Percentiles rank a stretch among this genome's conserved stretches.
phyloP scores from a whole-genome alignment of 495 filamentous ascomycete species.

The Elaphomyces granulatus region DNA sequence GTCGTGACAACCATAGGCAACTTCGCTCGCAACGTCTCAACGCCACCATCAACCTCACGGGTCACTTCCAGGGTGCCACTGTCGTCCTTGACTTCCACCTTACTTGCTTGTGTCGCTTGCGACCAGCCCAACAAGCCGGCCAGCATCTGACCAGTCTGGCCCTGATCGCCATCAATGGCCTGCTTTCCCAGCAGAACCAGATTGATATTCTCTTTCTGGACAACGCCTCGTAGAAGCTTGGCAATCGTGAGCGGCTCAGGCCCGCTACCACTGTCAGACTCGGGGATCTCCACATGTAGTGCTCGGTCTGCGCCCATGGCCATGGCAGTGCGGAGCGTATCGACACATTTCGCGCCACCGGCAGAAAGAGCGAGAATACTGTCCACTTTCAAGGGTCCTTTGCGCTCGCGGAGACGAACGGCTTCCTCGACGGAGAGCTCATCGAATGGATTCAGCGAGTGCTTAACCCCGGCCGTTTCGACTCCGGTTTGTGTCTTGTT shows the following conservation, averaged over 20 bases:
- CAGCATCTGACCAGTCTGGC: slow-evolving; percentile 97
- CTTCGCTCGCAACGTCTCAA: slow-evolving; percentile 71
- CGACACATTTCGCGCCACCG: slow-evolving; percentile 72
- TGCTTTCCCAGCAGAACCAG: slow-evolving; percentile 92
- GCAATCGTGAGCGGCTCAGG: slow-evolving; percentile 87
- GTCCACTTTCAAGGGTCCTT: slow-evolving; percentile 43
- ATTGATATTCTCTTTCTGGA: slow-evolving; percentile 70
- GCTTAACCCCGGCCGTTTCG: slow-evolving; percentile 84
- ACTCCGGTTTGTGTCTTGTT: slow-evolving; percentile 91
- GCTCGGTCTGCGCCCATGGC: slow-evolving; percentile 93
- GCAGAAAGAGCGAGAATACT: slow-evolving; percentile 85
- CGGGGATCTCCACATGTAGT: slow-evolving; percentile 67
- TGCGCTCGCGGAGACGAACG: slow-evolving; percentile 78
- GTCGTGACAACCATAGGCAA: slow-evolving; percentile 89
- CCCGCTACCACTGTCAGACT: slow-evolving; percentile 25
- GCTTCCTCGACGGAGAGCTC: slow-evolving; percentile 96
- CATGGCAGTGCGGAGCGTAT: slow-evolving; percentile 89
- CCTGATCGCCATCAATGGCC: slow-evolving; percentile 91
- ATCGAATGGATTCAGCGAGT: slow-evolving; percentile 98
- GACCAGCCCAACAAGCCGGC: slow-evolving; percentile 84
- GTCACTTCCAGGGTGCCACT: slow-evolving; percentile 51
- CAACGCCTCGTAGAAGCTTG: slow-evolving; percentile 68
- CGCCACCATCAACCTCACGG: slow-evolving; percentile 88
- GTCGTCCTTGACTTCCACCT: slow-evolving; percentile 55
- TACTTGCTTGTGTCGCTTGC: slow-evolving; percentile 84